Percentiles rank a stretch among this genome's conserved stretches.
These are phyloP conservation scores for Sporothrix brunneoviolacea DNA, from an alignment of 2,329 filamentous ascomycete species.

Conservation along the genomic window DNA sequence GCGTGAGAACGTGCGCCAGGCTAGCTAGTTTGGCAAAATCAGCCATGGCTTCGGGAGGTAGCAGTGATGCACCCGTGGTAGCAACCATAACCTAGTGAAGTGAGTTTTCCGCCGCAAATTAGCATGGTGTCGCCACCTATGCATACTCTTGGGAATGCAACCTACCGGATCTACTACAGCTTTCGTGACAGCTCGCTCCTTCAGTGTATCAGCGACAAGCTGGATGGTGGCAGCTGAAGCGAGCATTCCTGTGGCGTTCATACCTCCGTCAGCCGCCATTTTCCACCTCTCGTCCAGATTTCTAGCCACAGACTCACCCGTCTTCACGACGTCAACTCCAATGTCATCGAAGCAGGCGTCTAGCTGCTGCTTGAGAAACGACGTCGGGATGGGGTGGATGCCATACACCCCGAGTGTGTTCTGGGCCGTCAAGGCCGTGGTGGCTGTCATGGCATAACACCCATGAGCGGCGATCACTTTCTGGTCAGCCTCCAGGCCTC, in stretches of 20 bases:
- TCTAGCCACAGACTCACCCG: constrained; percentile 49
- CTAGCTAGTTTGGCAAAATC: constrained; percentile 58
- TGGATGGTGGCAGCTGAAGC: constrained; percentile 64
- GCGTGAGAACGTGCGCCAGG: constrained; percentile 62
- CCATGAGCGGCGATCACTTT: constrained; percentile 88
- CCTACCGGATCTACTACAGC: constrained; percentile 71
- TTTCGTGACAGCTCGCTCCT: constrained; percentile 47
- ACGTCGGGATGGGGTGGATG: constrained; percentile 71
- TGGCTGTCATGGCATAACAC: constrained; percentile 94
- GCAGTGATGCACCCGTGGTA: constrained; percentile 66
- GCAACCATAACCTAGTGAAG: constrained; percentile 76
- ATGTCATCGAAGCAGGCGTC: constrained; percentile 79
- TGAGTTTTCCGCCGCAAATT: too few species aligned
- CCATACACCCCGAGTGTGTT: constrained; percentile 80
- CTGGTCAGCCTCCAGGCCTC: constrained; percentile 91
- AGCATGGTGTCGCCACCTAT: too few species aligned
- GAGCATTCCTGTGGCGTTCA: constrained; percentile 66
- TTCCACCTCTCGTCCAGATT: too few species aligned
- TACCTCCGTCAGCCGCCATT: neutral
- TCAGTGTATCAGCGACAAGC: constrained; percentile 59
- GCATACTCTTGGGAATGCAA: neutral
- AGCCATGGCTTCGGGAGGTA: constrained; percentile 58
- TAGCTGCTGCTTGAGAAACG: constrained; percentile 79
- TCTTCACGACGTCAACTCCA: constrained; percentile 84
- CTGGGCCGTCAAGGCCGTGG: constrained; percentile 91